Evolutionary conservation across 371 early-diverging fungal species (phyloP).

Genomic region (Furculomyces boomerangus): DNA sequence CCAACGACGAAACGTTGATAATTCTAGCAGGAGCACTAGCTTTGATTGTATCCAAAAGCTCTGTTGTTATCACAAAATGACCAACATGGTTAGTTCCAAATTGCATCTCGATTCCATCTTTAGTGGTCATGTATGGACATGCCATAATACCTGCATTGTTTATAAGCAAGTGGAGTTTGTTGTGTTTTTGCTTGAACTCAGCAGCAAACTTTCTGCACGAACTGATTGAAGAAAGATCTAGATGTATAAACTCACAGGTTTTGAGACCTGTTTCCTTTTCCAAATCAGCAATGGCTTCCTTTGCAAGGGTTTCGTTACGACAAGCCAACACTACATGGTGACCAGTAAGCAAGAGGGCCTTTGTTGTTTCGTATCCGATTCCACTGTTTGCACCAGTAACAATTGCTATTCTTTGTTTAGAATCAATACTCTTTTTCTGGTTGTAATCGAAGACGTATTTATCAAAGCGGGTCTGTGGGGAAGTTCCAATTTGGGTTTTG

Average conservation of each 20-base stretch:
- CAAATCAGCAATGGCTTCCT: constrained; percentile 29
- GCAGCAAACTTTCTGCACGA: constrained; percentile 33
- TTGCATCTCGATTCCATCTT: constrained; percentile 55
- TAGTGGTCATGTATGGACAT: constrained; percentile 34
- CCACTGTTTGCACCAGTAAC: constrained; percentile 21
- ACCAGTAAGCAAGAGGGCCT: constrained; percentile 19
- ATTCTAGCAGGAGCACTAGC: constrained; percentile 23
- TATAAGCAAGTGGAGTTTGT: constrained; percentile 38
- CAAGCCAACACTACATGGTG: constrained; percentile 30
- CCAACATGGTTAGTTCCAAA: constrained; percentile 64
- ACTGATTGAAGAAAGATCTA: constrained; percentile 36
- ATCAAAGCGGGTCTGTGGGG: neutral
- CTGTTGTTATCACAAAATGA: constrained; percentile 44
- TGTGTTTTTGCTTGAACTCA: constrained; percentile 23
- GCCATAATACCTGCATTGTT: constrained; percentile 55
- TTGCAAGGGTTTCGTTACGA: constrained; percentile 27
- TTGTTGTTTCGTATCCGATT: constrained; percentile 22
- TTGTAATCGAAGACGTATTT: neutral
- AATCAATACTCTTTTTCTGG: neutral
- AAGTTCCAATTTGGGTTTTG: neutral
- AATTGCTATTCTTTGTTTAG: neutral
- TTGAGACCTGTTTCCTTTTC: constrained; percentile 29
- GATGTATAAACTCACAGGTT: constrained; percentile 29
- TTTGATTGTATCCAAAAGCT: constrained; percentile 39
- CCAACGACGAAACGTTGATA: constrained; percentile 28